Evolutionary conservation across 73 alveolate species (phyloP).

Genomic region (Paramecium biaurelia): DNA sequence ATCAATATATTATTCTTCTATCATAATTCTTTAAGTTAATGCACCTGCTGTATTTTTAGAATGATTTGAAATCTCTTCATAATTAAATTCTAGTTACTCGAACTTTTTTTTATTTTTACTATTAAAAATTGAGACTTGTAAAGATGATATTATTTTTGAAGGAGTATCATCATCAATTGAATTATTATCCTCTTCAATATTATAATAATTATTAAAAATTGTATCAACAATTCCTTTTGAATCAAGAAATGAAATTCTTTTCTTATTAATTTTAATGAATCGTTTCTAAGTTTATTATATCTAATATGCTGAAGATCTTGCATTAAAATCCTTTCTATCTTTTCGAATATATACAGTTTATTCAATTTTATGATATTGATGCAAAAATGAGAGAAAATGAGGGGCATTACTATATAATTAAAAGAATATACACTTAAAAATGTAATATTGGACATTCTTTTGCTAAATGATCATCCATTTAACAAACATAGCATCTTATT

Average conservation of each 20-base stretch:
- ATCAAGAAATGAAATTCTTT: background rate
- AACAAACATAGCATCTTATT: conserved; percentile 3
- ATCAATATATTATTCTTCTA: background rate
- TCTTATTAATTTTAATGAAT: background rate
- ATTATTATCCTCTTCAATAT: background rate
- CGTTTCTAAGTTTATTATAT: background rate
- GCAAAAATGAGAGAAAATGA: conserved; percentile 1
- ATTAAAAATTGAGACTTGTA: background rate
- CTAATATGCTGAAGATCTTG: background rate
- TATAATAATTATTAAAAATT: background rate
- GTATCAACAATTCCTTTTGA: background rate
- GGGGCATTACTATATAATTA: background rate
- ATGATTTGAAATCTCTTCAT: background rate
- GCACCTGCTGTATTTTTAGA: background rate
- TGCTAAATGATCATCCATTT: conserved; percentile 40
- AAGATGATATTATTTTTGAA: background rate
- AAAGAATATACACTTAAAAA: conserved; percentile 13
- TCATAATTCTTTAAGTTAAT: background rate
- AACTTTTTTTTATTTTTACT: background rate
- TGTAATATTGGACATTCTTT: conserved; percentile 6
- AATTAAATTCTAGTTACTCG: background rate
- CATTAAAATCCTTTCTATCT: conserved; percentile 8
- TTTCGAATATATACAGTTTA: background rate
- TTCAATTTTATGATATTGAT: background rate
- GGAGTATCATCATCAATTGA: background rate